These are phyloP conservation scores for Backusella australiensis DNA, from an alignment of 192 early-diverging fungal genomes.

Conservation along the genomic window DNA sequence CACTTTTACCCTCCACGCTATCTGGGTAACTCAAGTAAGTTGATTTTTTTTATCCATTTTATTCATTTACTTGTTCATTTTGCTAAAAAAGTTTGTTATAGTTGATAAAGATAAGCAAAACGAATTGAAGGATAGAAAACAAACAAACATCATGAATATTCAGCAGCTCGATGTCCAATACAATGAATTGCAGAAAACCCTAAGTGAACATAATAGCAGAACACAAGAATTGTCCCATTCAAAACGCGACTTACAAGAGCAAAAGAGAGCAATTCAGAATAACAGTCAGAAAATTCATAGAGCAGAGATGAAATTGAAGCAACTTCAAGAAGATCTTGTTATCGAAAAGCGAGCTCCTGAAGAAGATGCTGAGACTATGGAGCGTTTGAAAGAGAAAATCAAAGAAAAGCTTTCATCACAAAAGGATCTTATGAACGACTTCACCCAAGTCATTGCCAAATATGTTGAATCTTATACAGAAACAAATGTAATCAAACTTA, in stretches of 20 bases:
- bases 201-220: slow-evolving; percentile 4
- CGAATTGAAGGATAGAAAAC: slow-evolving; percentile 31
- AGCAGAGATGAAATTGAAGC: background rate
- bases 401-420: background rate
- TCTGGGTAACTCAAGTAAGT: slow-evolving; percentile 30
- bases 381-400: background rate
- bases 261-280: slow-evolving; percentile 5
- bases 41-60: background rate
- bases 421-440: background rate
- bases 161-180: slow-evolving; percentile 33
- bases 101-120: slow-evolving; percentile 44
- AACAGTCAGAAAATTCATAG: background rate
- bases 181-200: slow-evolving; percentile 36
- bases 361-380: background rate
- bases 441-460: background rate
- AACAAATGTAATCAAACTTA: background rate
- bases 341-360: background rate
- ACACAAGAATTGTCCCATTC: slow-evolving; percentile 7
- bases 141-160: slow-evolving; percentile 17
- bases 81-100: slow-evolving; percentile 8
- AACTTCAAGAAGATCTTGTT: background rate
- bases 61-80: background rate
- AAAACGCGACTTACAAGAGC: background rate
- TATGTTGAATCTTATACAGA: background rate
- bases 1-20: slow-evolving; percentile 18